Conservation (phyloP, 306 rosid species). For the cucumber (Cucumis sativus) region Cucumber_9930_V3 NC_026657.2:7344001-7344500, state of each 20-base stretch:
- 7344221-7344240: conserved; percentile 65
- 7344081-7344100: neutral
- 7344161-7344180: conserved; percentile 59
- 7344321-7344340: neutral
- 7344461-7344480: conserved; percentile 2
- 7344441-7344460: conserved; percentile 21
- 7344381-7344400: conserved; percentile 2
- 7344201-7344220: conserved; percentile 78
- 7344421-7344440: neutral
- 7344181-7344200: conserved; percentile 69
- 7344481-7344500: neutral
- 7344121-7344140: conserved; percentile 43
- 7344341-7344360: neutral
- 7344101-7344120: neutral
- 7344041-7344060: neutral
- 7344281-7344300: too few species aligned
- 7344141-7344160: conserved; percentile 41
- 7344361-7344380: too few species aligned
- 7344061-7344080: neutral
- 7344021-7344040: neutral
- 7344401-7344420: conserved; percentile 10
- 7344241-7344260: conserved; percentile 19
- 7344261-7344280: too few species aligned
- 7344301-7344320: too few species aligned
- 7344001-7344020: conserved; percentile 49